phyloP scores from a whole-genome alignment of 768 basidiomycete genomes.

The Boletus sp. region DNA sequence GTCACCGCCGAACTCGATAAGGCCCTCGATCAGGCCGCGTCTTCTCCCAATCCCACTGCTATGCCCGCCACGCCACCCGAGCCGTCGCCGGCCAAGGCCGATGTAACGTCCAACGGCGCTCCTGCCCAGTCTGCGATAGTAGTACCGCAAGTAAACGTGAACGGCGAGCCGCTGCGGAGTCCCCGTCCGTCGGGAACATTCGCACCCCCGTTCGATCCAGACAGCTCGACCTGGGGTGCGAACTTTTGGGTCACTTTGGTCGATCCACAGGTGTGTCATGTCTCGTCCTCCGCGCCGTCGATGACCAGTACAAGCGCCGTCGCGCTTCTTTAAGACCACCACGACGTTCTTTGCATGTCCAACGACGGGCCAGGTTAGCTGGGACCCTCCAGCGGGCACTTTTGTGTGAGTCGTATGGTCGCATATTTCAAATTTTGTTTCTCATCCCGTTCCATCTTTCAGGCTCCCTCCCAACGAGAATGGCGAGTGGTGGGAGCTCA shows the following conservation, averaged over 20 bases:
- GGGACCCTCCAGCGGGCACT: conserved; percentile 88
- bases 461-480: conserved; percentile 80
- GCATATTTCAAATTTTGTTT: conserved; percentile 15
- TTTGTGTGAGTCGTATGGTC: conserved; percentile 62
- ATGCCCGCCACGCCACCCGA: conserved; percentile 2
- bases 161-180: conserved; percentile 32
- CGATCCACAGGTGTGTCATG: conserved; percentile 74
- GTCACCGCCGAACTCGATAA: conserved; percentile 25
- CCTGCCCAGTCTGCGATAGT: conserved; percentile 14
- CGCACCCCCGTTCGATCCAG: conserved; percentile 19
- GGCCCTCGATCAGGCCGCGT: conserved; percentile 20
- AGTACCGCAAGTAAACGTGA: conserved; percentile 36
- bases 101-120: conserved; percentile 9
- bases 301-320: conserved; percentile 6
- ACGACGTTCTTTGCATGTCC: conserved; percentile 90
- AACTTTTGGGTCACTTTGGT: conserved; percentile 94
- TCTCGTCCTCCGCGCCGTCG: conserved; percentile 6
- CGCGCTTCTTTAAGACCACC: conserved; percentile 39
- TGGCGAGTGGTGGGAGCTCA: conserved; percentile 96
- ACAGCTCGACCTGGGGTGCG: conserved; percentile 70
- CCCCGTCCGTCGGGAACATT: conserved; percentile 31
- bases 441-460: conserved; percentile 9
- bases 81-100: conserved; percentile 4
- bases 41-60: conserved; percentile 3
- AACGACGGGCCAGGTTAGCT: conserved; percentile 86